Base-by-base conservation (phyloP, 306 rosid species). In the Rosa lucieae region DNA sequence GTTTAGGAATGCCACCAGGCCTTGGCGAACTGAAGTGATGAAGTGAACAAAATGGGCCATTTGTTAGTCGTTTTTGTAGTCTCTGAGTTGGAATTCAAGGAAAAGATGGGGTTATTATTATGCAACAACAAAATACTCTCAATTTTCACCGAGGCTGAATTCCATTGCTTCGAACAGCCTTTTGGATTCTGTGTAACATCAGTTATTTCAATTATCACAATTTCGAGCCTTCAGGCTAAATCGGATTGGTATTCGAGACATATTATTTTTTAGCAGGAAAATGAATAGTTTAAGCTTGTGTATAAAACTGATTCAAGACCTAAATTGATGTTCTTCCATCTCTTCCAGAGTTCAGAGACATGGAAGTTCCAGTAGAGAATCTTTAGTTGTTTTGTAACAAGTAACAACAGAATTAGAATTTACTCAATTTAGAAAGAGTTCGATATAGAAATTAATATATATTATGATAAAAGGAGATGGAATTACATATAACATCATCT, bases 1-100 rank as follows among this genome's bases (percentile, higher is more conserved):
- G 89, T 81, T 79, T 88, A 79, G 89, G 87, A 49, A 88, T 88
- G 91, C 87, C 91, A 23, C 87, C 78, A 35, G 89, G 87, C 42
- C 87, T 81, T 51, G 68, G 77, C 14, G 89, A 85, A 76, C 52
- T 47, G 48, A 76, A 76, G 52, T 76, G 62, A 75, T 8, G 0
- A 8, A 32, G 8, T 8, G 47, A 72, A 73, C 48, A 11, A 18
- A 14, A 32, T 63, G 47, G 40, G 4, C 18, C 23, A 67, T 67
- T 8, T n/a, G 29, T 42, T 68, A 9, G 72, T 68, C 35, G 49
- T 40, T 40, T 67, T 43, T 68, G 61, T 29, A 72, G 59, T 32
- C 43, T 72, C 46, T 3, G 37, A 49, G 63, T 46, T 51, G 1
- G 0, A 52, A 35, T 13, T n/a, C 37, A 52, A 7, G 52, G 21